Base-by-base conservation (phyloP, 2,329 filamentous ascomycete species). In the Xylariales sp. region DNA sequence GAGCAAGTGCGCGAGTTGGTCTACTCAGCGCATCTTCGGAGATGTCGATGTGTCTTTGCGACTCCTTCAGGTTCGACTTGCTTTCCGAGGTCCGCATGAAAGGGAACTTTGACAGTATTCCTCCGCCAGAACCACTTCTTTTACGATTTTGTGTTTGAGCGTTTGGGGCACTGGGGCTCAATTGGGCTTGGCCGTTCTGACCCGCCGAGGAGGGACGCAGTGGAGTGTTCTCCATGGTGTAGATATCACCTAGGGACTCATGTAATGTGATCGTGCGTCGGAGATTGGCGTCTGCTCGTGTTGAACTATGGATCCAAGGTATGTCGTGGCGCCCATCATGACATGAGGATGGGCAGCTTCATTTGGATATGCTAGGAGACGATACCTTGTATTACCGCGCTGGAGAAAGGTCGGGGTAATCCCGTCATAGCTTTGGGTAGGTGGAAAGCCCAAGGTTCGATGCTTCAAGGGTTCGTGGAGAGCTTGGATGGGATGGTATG, bases 81-180 rank as follows among this genome's bases (percentile, higher is more conserved):
- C 49, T 54, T 6, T 59, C 57, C 29, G 57, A 51, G 38, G 50
- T 52, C 47, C 81, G 78, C 48, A 90, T 65, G 58, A 90, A 88
- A 29, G 82, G 78, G 40, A 91, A 69, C 49, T 76, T 78, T 29
- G 83, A 82, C 21, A 91, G 66, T 31, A 90, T 69, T 45, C 79
- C 78, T 24, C 79, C 79, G 29, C 69, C 65, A 2, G 80, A 84
- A 38, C 76, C 63, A 52, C 66, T 79, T 57, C 78, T 70, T 55
- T 67, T 60, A 69, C 59, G 78, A 68, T 40, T 58, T 54, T 44
- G 47, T 36, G 40, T 47, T 42, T 46, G 44, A 33, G 54, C 53
- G 25, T 47, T 39, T 5, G 12, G 24, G 14, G 35, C 20, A 27
- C 14, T 21, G 11, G 25, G 15, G 15, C 28, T 21, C n/a, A 11